A percentile compares a stretch with the other conserved stretches of the same genome.
phyloP scores from a whole-genome alignment of 192 early-diverging fungal species.

The Jimgerdemannia flammicorona region DNA sequence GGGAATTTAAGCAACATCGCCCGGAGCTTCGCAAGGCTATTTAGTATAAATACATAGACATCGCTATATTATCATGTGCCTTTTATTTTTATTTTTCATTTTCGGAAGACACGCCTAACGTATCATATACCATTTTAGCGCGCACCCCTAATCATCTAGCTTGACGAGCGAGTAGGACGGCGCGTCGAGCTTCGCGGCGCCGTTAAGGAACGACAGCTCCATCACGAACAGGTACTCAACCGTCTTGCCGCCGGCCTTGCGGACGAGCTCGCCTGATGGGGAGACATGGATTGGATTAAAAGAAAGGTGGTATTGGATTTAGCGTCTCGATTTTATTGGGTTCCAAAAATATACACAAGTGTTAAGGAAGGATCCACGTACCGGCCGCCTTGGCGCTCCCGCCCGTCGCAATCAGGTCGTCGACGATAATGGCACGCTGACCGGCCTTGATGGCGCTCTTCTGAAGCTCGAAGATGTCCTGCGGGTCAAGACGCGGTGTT shows the following conservation, averaged over 20 bases:
- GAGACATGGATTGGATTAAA: background rate
- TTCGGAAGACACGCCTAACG: too few species aligned
- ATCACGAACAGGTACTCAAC: conserved; percentile 91
- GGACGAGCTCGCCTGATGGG: conserved; percentile 57
- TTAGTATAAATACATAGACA: too few species aligned
- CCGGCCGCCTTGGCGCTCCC: conserved; percentile 36
- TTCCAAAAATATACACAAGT: background rate
- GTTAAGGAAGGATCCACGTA: background rate
- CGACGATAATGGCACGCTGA: conserved; percentile 87
- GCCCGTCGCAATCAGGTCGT: conserved; percentile 93
- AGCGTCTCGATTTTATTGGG: background rate
- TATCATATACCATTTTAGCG: too few species aligned
- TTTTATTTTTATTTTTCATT: too few species aligned
- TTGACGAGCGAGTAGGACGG: conserved; percentile 88
- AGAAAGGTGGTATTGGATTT: background rate
- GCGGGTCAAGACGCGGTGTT: background rate
- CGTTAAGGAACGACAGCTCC: conserved; percentile 84
- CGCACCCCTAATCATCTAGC: conserved; percentile 3
- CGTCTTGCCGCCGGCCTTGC: conserved; percentile 64
- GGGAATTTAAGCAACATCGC: too few species aligned
- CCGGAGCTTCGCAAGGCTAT: too few species aligned
- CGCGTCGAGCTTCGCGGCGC: conserved; percentile 70
- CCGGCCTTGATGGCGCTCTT: conserved; percentile 69
- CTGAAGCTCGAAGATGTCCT: conserved; percentile 95
- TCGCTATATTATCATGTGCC: too few species aligned